Base-by-base conservation (phyloP, 225 moss, liverwort and hornwort species). In the Anthoceros angustus region DNA sequence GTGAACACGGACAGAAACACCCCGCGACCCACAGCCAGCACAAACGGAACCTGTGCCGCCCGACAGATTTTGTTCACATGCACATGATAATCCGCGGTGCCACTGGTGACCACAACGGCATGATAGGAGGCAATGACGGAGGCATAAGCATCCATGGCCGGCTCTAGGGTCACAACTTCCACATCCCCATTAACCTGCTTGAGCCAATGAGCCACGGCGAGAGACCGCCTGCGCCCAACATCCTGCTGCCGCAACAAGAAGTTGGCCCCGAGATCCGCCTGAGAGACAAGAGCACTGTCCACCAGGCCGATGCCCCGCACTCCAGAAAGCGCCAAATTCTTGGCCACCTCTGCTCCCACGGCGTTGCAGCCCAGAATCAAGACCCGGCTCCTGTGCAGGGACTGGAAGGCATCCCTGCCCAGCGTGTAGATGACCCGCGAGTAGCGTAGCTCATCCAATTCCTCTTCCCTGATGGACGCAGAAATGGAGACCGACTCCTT, bases 221-320 rank as follows among this genome's bases (percentile, higher is more conserved):
- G 72, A 24, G 95, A 91, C 43, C 95, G 75, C 49, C 82, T 95
- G 39, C 80, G 80, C 16, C 88, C 95, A 0, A 95, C 80, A 25
- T 95, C 88, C 6, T 85, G 68, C 72, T 91, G 91, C 21, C 76
- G 67, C 1, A 91, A 66, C 25, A 91, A 72, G 80, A 88, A 87
- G 72, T 87, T 76, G 45, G 95, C 83, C 18, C 88, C 85, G 62
- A 95, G 88, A 80, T 95, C 95, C 62, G 80, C 72, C 67, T 78
- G 65, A 23, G 74, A 77, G 12, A 91, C 85, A 3, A 79, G 78
- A 67, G 84, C 91, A 26, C 91, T 91, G 62, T 95, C 95, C 63
- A 95, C 84, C 60, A 95, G 76, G 69, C 95, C 95, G 80, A 95
- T 74, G 41, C 86, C 91, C 76, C 83, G 76, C 43, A 95, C 76